Base-by-base conservation (phyloP, 1,139 yeast genomes). In the Hyphopichia fennica region DNA sequence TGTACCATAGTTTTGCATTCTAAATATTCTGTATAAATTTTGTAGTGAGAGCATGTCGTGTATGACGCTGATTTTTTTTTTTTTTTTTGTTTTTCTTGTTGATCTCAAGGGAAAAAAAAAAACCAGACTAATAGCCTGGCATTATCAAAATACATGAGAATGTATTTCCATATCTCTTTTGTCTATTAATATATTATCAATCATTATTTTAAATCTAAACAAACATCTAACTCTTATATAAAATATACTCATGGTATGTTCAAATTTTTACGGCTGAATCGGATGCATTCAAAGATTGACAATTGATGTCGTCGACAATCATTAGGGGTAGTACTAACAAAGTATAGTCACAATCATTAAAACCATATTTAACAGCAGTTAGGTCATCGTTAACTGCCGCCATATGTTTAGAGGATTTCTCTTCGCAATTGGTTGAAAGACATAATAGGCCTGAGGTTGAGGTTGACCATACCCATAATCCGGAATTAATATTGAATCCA, bases 371-470 rank as follows among this genome's bases (percentile, higher is more conserved):
- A 45, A 85, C 89, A 9, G 97, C 98, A 1, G 99, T 93, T 23
- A 84, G 99, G 63, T 81, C 87, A 45, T 90, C 99, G 22, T 77
- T 93, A 54, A 89, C 96, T 15, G 97, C 97, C 9, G 96, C 98
- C n/a, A 76, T 93, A 41, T 89, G 96, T 56, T 74, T 93, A 51
- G 95, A 91, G 60, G 93, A 91, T 69, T 95, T 95, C 64, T 87
- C 97, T 19, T 91, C 98, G 11, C 96, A 91, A 64, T 79, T 87
- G 46, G 96, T 87, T 14, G 99, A 93, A 69, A 85, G 99, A 66
- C 99, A 93, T 72, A 93, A 93, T 68, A 81, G 95, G 50, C 99
- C 99, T 4, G 99, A 93, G 64, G 85, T 93, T 40, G 99, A 93
- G 65, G 93, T 87, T 35, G 81, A 76, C 46, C 65, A 67, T 51